Base-by-base conservation (phyloP, 2,329 filamentous ascomycete species). In the Fusarium transvaalense region DNA sequence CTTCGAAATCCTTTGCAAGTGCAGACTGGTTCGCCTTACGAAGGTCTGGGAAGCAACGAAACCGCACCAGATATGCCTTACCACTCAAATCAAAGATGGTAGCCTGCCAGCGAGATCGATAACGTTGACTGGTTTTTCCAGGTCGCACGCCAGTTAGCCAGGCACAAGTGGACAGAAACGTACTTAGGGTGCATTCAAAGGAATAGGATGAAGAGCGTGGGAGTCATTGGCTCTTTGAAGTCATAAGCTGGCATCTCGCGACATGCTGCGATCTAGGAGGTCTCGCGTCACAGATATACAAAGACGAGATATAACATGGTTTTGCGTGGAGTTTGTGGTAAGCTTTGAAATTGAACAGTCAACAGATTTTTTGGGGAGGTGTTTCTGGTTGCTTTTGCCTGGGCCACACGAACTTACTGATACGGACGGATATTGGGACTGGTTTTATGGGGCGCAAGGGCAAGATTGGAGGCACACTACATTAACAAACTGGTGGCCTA, bases 261-360 rank as follows among this genome's bases (percentile, higher is more conserved):
- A 27, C 35, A 51, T 51, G 13, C 34, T 27, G n/a, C 17, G 23
- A 51, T 51, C 17, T 51, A 14, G 48, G 29, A 60, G 32, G 45
- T 60, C 48, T 47, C 56, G 64, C 52, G 50, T 37, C 57, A 53
- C 56, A 69, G 50, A 48, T 56, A 69, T 46, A 55, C 46, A 47
- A 53, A 39, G 39, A 45, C 39, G 58, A 51, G 42, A 64, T 67
- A 19, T 48, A 46, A 61, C 29, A 66, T 32, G 61, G 50, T 42
- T 68, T 54, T 59, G 68, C 67, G 69, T 73, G 74, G 41, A 51
- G 57, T 72, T 64, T 58, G 56, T 34, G 59, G 43, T 32, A 55
- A 56, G 41, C 42, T 50, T 69, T 71, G 60, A 71, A 68, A 74
- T 65, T 71, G 67, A 56, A 69, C 61, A 50, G 57, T 37, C 29